Base-by-base conservation (phyloP, 2,329 filamentous ascomycete genomes). In the Epichloe bromicola region DNA sequence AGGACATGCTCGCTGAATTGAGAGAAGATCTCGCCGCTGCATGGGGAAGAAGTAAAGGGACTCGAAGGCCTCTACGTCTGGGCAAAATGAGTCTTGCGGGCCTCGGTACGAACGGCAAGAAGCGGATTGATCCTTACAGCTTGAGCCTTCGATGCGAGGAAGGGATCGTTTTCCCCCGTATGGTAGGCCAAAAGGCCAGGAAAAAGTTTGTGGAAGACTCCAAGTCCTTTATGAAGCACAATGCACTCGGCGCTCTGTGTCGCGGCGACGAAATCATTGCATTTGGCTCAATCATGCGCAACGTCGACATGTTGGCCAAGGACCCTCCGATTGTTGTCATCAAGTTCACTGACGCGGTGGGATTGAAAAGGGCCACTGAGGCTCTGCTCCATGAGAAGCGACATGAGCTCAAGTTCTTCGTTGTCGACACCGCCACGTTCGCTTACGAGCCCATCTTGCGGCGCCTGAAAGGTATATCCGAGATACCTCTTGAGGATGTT, bases 1-100 rank as follows among this genome's bases (percentile, higher is more conserved):
- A 89, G 57, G 85, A 88, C 54, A 82, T 88, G 73, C 65, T 88
- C 0, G 76, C 71, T 0, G 82, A 85, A 54, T 67, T 89, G 2
- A 74, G 79, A 1, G 76, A 81, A 8, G 82, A 85, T 46, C 61
- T 76, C 1, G 49, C 57, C 1, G 65, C 7, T 33, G 45, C 10
- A 33, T 46, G 12, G 30, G 36, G 17, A 17, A 15, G 7, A 26
- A 26, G 7, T 26, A 26, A 26, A 26, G 26, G 26, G 7, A 26
- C 26, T 26, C 26, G 26, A 8, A 26, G 60, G 2, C 7, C 26
- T 26, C 26, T 26, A 7, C 7, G 26, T 8, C 0, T 57, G 80
- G 15, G 64, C 70, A 15, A 65, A 64, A 40, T 63, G 64, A 0
- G 5, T n/a, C 50, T 37, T 2, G 42, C 30, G 17, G 50, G 45